Conservation (phyloP, 257 asterid genomes). For the Catharanthus roseus region DNA sequence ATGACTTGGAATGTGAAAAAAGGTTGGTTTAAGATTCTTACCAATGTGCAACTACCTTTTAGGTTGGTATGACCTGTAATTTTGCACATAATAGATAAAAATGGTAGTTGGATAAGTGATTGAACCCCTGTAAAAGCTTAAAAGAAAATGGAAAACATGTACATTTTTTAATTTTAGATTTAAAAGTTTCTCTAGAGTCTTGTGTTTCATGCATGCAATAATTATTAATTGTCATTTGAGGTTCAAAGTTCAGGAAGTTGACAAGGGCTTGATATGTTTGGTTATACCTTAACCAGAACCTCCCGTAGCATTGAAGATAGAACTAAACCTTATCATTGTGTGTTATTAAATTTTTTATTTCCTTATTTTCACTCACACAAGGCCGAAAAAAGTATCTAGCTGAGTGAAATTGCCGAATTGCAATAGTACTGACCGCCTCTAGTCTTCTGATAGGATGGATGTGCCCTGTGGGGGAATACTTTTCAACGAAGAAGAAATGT, state of each 20-base stretch:
- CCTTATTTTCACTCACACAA: background rate
- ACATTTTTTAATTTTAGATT: too few relatives aligned
- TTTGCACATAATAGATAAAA: background rate
- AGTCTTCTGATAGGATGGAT: background rate
- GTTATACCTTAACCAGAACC: background rate
- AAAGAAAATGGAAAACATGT: background rate
- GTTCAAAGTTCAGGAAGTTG: background rate
- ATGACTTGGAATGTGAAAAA: background rate
- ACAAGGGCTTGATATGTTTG: background rate
- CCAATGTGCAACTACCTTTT: background rate
- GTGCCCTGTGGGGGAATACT: background rate
- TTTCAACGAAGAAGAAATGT: too few relatives aligned
- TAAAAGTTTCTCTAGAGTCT: too few relatives aligned
- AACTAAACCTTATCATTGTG: background rate
- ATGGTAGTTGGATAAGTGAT: background rate
- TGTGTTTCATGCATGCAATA: too few relatives aligned
- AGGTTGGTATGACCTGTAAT: too few relatives aligned
- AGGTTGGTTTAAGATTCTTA: too few relatives aligned
- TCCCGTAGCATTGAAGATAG: background rate
- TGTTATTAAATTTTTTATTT: background rate
- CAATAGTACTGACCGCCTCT: background rate
- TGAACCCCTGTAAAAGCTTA: background rate
- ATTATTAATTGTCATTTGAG: background rate
- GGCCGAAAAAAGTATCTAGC: background rate
- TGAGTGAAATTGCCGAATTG: background rate